Evolutionary conservation across 805 yeast species (phyloP).

Genomic region (Pichia rugopelliculosa): DNA sequence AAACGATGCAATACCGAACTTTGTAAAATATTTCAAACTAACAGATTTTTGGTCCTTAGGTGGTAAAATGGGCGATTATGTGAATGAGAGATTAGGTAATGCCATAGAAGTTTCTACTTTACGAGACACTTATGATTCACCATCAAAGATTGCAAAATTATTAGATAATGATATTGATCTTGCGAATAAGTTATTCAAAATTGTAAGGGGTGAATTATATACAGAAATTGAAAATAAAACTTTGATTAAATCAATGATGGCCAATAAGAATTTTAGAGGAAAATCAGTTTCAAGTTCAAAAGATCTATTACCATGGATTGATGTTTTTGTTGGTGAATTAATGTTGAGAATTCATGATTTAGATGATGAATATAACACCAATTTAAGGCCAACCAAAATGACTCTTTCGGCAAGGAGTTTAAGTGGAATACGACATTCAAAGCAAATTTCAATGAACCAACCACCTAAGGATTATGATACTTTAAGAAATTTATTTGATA

Average conservation of each 20-base stretch:
- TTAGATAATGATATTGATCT: conserved; percentile 38
- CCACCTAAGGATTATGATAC: conserved; percentile 32
- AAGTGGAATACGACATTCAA: conserved; percentile 25
- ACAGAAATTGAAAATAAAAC: conserved; percentile 52
- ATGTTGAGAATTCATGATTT: conserved; percentile 62
- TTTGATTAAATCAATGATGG: conserved; percentile 78
- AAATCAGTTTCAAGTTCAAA: conserved; percentile 41
- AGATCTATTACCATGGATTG: conserved; percentile 72
- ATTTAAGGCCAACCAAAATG: conserved; percentile 50
- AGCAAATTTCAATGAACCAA: conserved; percentile 34
- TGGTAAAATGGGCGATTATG: conserved; percentile 70
- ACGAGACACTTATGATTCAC: conserved; percentile 37
- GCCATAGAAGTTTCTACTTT: conserved; percentile 37
- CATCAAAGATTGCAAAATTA: conserved; percentile 28
- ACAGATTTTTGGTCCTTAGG: conserved; percentile 87
- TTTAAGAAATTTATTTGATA: conserved; percentile 24
- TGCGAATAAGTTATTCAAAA: conserved; percentile 47
- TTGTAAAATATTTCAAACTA: conserved; percentile 54
- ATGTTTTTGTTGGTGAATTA: conserved; percentile 76
- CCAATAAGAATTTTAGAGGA: conserved; percentile 71
- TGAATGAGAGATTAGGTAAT: conserved; percentile 38
- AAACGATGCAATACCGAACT: conserved; percentile 38
- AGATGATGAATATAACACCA: conserved; percentile 50
- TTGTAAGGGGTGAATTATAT: conserved; percentile 57
- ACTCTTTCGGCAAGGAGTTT: conserved; percentile 31